phyloP scores from a whole-genome alignment of 2,329 filamentous ascomycete species.

The Fusarium sp. region DNA sequence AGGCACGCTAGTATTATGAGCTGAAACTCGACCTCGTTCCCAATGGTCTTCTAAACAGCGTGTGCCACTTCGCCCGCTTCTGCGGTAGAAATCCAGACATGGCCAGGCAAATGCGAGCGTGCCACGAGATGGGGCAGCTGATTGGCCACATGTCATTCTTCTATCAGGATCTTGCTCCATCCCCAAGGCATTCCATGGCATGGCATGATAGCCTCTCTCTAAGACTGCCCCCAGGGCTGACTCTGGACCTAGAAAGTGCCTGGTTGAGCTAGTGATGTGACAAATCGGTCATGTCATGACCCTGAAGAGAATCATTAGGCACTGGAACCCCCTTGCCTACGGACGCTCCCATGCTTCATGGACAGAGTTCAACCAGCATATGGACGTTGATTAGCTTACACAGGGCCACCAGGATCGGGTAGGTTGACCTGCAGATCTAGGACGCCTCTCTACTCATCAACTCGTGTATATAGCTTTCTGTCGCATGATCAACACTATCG shows the following conservation, averaged over 20 bases:
- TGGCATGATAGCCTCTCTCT: slow-evolving; percentile 2
- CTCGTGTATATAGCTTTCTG: slow-evolving; percentile 18
- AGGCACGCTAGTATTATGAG: slow-evolving; percentile 25
- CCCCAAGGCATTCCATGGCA: slow-evolving; percentile 28
- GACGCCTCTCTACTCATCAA: not conserved
- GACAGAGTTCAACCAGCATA: not conserved
- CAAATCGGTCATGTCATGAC: not conserved
- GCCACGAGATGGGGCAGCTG: slow-evolving; percentile 15
- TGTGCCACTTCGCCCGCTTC: slow-evolving; percentile 30
- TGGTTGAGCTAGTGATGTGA: slow-evolving; percentile 1
- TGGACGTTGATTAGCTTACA: slow-evolving; percentile 1
- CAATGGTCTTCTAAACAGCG: slow-evolving; percentile 13
- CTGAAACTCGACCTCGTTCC: slow-evolving; percentile 25
- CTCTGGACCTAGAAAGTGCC: slow-evolving; percentile 16
- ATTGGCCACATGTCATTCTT: slow-evolving; percentile 25
- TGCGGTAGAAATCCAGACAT: slow-evolving; percentile 25
- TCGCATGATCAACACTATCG: slow-evolving; percentile 8
- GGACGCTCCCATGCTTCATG: not conserved
- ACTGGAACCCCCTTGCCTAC: not conserved
- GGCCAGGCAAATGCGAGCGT: slow-evolving; percentile 34
- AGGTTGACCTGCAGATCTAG: not conserved
- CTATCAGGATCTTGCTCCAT: slow-evolving; percentile 21
- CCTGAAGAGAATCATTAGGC: not conserved
- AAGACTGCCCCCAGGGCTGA: slow-evolving; percentile 27
- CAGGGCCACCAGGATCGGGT: not conserved